Base-by-base conservation (phyloP, 2,329 filamentous ascomycete species). In the Ophiostoma montium region DNA sequence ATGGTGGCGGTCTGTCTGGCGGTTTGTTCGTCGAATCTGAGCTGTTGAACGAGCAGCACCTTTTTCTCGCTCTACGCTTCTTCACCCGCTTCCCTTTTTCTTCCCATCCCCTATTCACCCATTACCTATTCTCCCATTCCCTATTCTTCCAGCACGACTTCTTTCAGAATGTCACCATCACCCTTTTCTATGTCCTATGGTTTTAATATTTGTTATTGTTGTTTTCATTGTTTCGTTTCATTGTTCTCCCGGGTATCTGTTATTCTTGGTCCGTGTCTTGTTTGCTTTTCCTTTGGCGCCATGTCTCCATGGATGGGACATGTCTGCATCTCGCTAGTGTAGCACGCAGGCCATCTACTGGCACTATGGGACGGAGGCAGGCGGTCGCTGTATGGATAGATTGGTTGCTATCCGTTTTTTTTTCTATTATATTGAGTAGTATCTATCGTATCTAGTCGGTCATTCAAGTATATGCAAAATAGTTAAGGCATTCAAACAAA, bases 381-480 rank as follows among this genome's bases (percentile, higher is more conserved):
- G n/a, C n/a, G n/a, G n/a, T n/a, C n/a, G n/a, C n/a, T n/a, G n/a
- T 43, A 43, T 32, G 47, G 47, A 43, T 52, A 48, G 41, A 50
- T 50, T n/a, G n/a, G n/a, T n/a, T n/a, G n/a, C n/a, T n/a, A n/a
- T n/a, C n/a, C 41, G n/a, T 30, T 21, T 35, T 18, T 10, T 16
- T 5, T 43, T 46, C 23, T 46, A 19, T 21, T 18, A 11, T 10
- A 10, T 30, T 36, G 6, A 27, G 13, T 38, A 27, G n/a, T 35
- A 19, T 41, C n/a, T 19, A 15, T 19, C 15, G 27, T 48, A 10
- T 27, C n/a, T n/a, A n/a, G n/a, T n/a, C n/a, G n/a, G n/a, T n/a
- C n/a, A n/a, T n/a, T n/a, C n/a, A n/a, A n/a, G n/a, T n/a, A n/a
- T n/a, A n/a, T n/a, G n/a, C n/a, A n/a, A n/a, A n/a, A n/a, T n/a